Conservation (phyloP, 805 yeast species). For the Saccharomycopsis malanga region DNA sequence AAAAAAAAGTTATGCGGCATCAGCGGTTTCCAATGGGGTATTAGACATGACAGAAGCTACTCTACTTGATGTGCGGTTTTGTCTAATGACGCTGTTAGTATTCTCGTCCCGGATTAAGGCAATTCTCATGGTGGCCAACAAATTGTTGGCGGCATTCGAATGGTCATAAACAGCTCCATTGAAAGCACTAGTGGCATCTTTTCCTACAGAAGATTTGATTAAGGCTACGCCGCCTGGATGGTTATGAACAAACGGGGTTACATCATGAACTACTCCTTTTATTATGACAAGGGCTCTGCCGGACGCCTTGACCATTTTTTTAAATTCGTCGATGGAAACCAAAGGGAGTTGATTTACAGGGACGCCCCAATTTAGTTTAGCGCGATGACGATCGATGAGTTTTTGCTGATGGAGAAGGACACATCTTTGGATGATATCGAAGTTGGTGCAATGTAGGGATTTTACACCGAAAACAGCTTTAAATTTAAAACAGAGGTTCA, state of each 20-base stretch:
- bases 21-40: slow-evolving; percentile 46
- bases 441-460: slow-evolving; percentile 41
- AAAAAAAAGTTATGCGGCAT: slow-evolving; percentile 43
- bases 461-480: slow-evolving; percentile 56
- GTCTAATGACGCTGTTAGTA: slow-evolving; percentile 75
- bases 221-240: slow-evolving; percentile 92
- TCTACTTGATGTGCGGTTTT: slow-evolving; percentile 58
- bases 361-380: slow-evolving; percentile 87
- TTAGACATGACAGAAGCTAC: slow-evolving; percentile 49
- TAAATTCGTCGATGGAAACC: slow-evolving; percentile 47
- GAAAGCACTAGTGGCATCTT: slow-evolving; percentile 90
- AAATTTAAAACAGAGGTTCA: slow-evolving; percentile 43
- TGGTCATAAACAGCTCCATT: slow-evolving; percentile 93
- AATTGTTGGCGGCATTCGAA: slow-evolving; percentile 86
- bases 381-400: slow-evolving; percentile 65
- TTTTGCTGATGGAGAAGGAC: slow-evolving; percentile 78
- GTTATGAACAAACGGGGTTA: slow-evolving; percentile 81
- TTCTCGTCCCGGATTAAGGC: slow-evolving; percentile 73
- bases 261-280: slow-evolving; percentile 88
- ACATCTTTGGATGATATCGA: slow-evolving; percentile 58
- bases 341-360: slow-evolving; percentile 80
- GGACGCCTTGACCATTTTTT: slow-evolving; percentile 31
- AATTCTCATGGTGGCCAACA: slow-evolving; percentile 88
- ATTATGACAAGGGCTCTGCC: slow-evolving; percentile 67
- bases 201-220: slow-evolving; percentile 75